Evolutionary conservation across 2,329 filamentous ascomycete species (phyloP).

Genomic region (Aureobasidium vineae): DNA sequence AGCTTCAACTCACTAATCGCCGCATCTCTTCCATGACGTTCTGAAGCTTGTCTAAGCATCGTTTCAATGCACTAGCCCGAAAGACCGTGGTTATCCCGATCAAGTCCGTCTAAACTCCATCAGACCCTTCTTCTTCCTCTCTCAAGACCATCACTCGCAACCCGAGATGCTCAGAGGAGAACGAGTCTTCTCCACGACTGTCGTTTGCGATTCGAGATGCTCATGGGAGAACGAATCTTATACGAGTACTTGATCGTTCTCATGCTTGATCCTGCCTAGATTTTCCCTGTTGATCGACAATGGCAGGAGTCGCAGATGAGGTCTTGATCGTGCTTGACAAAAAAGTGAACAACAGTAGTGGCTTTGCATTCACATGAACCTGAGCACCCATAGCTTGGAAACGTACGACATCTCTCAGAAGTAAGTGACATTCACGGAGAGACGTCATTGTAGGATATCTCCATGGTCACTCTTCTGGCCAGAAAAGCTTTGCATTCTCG

Average conservation of each 20-base stretch:
- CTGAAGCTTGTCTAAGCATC: slow-evolving; percentile 49
- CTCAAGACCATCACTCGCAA: not conserved
- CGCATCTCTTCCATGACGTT: slow-evolving; percentile 22
- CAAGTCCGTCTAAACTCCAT: slow-evolving; percentile 13
- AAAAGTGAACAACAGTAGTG: no score
- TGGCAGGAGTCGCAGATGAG: no score
- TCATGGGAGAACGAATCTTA: not conserved
- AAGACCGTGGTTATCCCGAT: slow-evolving; percentile 3
- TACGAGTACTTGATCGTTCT: not conserved
- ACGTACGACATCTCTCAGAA: no score
- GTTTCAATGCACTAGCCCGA: not conserved
- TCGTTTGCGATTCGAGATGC: not conserved
- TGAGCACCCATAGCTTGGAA: not conserved
- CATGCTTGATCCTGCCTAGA: no score
- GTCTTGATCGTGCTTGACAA: no score
- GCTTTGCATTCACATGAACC: not conserved
- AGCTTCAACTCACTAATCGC: slow-evolving; percentile 20
- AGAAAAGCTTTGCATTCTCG: no score
- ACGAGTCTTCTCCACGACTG: not conserved
- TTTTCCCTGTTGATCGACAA: no score
- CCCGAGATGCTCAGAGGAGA: no score
- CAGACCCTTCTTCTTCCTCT: not conserved
- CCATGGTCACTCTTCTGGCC: no score
- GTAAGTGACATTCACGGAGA: no score
- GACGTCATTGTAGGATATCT: no score